Percentiles rank a stretch among this genome's conserved stretches.
phyloP scores from a whole-genome alignment of 805 yeast genomes.

The Lachancea quebecensis region DNA sequence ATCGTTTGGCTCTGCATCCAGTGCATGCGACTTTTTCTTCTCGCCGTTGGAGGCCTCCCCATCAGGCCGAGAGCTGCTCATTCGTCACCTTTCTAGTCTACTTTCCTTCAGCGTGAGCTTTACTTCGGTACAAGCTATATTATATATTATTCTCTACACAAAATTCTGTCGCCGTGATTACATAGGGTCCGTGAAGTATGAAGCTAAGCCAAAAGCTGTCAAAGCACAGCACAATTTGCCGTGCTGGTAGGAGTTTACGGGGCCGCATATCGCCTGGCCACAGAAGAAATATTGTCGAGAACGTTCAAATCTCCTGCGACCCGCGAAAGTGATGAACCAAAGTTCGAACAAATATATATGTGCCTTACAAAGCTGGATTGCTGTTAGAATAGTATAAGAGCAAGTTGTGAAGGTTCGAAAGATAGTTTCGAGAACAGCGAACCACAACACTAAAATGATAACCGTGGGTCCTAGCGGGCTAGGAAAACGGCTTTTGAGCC shows the following conservation, averaged over 20 bases:
- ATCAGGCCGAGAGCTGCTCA: neutral
- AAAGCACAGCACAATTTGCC: too few species aligned
- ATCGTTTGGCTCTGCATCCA: neutral
- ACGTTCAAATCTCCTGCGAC: too few species aligned
- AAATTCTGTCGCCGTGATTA: neutral
- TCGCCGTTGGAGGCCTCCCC: neutral
- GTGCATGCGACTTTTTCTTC: neutral
- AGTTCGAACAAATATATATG: neutral
- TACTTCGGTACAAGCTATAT: too few species aligned
- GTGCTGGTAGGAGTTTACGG: too few species aligned
- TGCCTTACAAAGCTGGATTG: neutral
- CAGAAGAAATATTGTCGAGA: too few species aligned
- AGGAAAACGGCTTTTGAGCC: conserved; percentile 1
- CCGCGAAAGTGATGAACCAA: neutral
- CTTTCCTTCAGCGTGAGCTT: too few species aligned
- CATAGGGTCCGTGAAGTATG: too few species aligned
- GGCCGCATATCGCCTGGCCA: too few species aligned
- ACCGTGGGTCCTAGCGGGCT: neutral
- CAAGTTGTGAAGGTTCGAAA: neutral
- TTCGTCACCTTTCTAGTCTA: neutral
- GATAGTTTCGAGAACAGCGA: neutral
- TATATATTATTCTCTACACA: neutral
- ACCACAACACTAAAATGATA: neutral
- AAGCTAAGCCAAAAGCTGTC: too few species aligned
- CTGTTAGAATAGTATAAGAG: neutral